These are phyloP conservation scores for Barnettozyma sp. DNA, from an alignment of 805 yeast genomes.

Conservation along the genomic window DNA sequence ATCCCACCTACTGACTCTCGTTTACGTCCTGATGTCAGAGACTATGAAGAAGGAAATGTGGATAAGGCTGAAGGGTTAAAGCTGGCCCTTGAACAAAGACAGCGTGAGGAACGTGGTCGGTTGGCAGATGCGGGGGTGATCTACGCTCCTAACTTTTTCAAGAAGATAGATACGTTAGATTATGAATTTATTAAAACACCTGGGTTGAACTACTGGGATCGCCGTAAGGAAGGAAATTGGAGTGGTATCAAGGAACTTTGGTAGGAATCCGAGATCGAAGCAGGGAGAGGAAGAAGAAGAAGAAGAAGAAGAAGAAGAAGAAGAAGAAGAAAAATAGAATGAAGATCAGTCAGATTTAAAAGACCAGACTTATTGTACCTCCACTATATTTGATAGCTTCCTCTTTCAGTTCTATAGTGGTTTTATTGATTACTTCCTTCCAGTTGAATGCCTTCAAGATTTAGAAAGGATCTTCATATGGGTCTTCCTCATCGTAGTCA, in stretches of 20 bases:
- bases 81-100: conserved; percentile 64
- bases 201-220: conserved; percentile 73
- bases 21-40: conserved; percentile 75
- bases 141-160: conserved; percentile 62
- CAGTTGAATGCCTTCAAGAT: too few species aligned
- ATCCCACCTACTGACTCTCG: conserved; percentile 88
- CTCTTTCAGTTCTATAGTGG: too few species aligned
- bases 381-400: too few species aligned
- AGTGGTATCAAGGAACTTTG: conserved; percentile 46
- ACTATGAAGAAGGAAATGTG: conserved; percentile 62
- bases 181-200: conserved; percentile 42
- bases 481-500: conserved; percentile 97
- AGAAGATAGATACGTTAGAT: conserved; percentile 29
- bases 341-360: too few species aligned
- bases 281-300: too few species aligned
- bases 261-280: too few species aligned
- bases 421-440: too few species aligned
- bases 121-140: conserved; percentile 37
- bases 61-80: conserved; percentile 70
- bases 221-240: conserved; percentile 64
- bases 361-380: too few species aligned
- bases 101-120: conserved; percentile 66
- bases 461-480: conserved; percentile 91
- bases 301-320: too few species aligned
- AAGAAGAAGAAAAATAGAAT: not conserved